Percentiles rank a stretch among this genome's conserved stretches.
These are phyloP conservation scores for Mycena alexandri DNA, from an alignment of 768 basidiomycete genomes.

Conservation along the genomic window DNA sequence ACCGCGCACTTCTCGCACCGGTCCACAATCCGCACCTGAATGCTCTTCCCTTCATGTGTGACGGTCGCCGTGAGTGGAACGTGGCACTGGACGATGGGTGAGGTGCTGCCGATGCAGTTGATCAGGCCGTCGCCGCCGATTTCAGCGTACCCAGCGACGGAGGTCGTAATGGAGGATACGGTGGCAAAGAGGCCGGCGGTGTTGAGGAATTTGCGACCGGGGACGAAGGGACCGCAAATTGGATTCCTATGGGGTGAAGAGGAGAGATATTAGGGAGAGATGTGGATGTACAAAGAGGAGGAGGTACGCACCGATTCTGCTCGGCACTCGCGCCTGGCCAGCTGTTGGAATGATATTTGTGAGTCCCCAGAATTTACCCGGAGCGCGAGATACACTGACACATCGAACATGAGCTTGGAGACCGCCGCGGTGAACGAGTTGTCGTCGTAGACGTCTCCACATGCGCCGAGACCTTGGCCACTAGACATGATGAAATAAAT, in stretches of 20 bases:
- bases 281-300: not conserved
- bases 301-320: slow-evolving; percentile 40
- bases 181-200: slow-evolving; percentile 32
- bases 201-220: slow-evolving; percentile 40
- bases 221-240: slow-evolving; percentile 47
- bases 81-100: slow-evolving; percentile 17
- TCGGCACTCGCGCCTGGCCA: not conserved
- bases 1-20: slow-evolving; percentile 61
- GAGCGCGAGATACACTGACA: not conserved
- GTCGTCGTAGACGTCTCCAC: slow-evolving; percentile 47
- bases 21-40: slow-evolving; percentile 60
- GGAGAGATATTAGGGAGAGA: not conserved
- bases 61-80: slow-evolving; percentile 41
- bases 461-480: slow-evolving; percentile 44
- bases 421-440: slow-evolving; percentile 47
- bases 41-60: slow-evolving; percentile 47
- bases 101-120: slow-evolving; percentile 11
- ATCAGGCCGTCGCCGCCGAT: slow-evolving; percentile 46
- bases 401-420: slow-evolving; percentile 43
- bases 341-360: not conserved
- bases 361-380: not conserved
- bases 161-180: slow-evolving; percentile 36
- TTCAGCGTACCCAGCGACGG: slow-evolving; percentile 32
- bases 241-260: slow-evolving; percentile 39
- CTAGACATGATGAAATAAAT: slow-evolving; percentile 32